Evolutionary conservation across 2,329 filamentous ascomycete genomes (phyloP), one percentile per base, ranked within the genome.

Genomic region (Cryphonectria carpinicola): DNA sequence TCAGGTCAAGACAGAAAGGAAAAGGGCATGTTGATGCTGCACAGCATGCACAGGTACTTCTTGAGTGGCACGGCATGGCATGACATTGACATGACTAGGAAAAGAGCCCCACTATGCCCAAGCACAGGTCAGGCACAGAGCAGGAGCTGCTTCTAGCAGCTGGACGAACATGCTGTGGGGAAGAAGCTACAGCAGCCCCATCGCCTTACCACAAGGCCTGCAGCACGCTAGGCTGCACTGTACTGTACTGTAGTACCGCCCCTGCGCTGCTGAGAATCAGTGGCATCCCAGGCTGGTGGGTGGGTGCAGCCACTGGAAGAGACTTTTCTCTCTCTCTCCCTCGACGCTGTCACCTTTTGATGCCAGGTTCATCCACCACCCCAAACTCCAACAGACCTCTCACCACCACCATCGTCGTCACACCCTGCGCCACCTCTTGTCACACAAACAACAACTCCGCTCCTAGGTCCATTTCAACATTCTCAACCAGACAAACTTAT

Each of bases 261-360:
- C 25, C 25, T 49, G 43, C 19, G 4, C 43, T 19, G 43, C 52
- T 32, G 25, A 25, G 32, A 28, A 32, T 17, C 32, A 32, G 58
- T 60, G 58, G 58, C 56, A 37, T 32, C 17, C 14, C 32, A 64
- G 62, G 14, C 22, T 32, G 39, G 52, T 32, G 52, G 39, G 52
- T 56, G 52, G 52, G 25, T 56, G 52, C 52, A 28, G 52, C 61
- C n/a, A 63, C 61, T 68, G 66, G 66, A 63, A 68, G 66, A 68
- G 66, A 68, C 66, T 68, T 68, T 63, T 63, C 66, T 54, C 28
- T 28, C 28, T 28, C 28, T 28, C 28, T 28, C 32, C 32, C 43
- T 22, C 28, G 11, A 52, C 66, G 58, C 58, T 25, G 46, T 62
- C 56, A 68, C 58, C 54, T 68, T 68, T 68, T 63, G 39, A 68